A percentile compares a stretch with the other conserved stretches of the same genome.
phyloP scores from a whole-genome alignment of 148 eudicot genomes.

The Camellia sinensis region DNA sequence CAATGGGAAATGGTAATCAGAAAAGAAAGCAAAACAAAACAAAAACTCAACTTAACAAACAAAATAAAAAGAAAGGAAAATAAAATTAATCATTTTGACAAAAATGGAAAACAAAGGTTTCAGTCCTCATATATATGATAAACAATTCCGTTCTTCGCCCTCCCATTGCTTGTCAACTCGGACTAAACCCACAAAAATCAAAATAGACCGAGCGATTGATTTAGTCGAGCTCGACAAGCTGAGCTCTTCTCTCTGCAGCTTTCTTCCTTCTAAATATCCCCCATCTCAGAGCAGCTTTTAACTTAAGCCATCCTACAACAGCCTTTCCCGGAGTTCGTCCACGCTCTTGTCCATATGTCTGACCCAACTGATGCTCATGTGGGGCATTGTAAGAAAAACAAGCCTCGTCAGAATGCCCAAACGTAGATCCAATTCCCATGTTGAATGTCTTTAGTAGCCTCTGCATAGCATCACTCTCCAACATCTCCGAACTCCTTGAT shows the following conservation, averaged over 20 bases:
- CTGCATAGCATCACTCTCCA: slow-evolving; percentile 44
- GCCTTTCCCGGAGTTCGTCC: slow-evolving; percentile 35
- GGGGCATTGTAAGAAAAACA: slow-evolving; percentile 22
- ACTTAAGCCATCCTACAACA: slow-evolving; percentile 42
- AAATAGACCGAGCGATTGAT: background rate
- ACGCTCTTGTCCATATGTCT: slow-evolving; percentile 18
- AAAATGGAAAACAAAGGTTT: too few relatives aligned
- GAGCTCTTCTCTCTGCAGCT: slow-evolving; percentile 43
- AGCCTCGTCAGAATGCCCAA: slow-evolving; percentile 23
- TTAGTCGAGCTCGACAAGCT: slow-evolving; percentile 37
- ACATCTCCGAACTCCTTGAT: slow-evolving; percentile 42
- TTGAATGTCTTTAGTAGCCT: slow-evolving; percentile 29
- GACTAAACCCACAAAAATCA: background rate
- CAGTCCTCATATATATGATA: too few relatives aligned
- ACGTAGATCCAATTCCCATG: slow-evolving; percentile 22
- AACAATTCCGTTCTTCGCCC: too few relatives aligned
- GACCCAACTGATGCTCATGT: slow-evolving; percentile 27
- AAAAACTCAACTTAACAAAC: too few relatives aligned
- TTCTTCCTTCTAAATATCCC: slow-evolving; percentile 38
- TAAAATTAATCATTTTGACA: too few relatives aligned
- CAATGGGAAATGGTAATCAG: too few relatives aligned
- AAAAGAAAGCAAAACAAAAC: too few relatives aligned
- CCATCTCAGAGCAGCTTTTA: slow-evolving; percentile 48
- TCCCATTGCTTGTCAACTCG: background rate
- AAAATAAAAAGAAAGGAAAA: too few relatives aligned